Conservation (phyloP, 305 asterid genomes). For the Salvia sclarea region DNA sequence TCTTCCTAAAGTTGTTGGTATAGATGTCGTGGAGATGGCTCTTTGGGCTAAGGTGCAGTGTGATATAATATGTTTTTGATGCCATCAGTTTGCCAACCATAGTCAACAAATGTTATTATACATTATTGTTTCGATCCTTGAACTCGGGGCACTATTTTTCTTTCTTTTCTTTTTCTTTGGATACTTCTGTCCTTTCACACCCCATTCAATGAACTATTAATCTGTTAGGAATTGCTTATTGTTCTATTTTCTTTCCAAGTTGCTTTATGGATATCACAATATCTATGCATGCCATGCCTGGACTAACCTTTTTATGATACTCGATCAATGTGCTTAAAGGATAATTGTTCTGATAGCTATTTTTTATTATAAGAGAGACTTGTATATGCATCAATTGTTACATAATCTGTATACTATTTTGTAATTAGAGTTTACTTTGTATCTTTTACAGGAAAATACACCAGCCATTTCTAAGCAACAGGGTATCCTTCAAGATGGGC, state of each 20-base stretch:
- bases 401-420: constrained; percentile 2
- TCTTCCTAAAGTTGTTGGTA: constrained; percentile 90
- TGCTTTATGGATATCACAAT: constrained; percentile 7
- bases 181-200: constrained; percentile 19
- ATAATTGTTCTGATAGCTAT: constrained; percentile 6
- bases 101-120: constrained; percentile 16
- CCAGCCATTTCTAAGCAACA: constrained; percentile 62
- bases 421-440: constrained; percentile 15
- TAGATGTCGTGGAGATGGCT: constrained; percentile 87
- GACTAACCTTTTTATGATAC: constrained; percentile 22
- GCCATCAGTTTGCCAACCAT: constrained; percentile 26
- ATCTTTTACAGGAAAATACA: constrained; percentile 69
- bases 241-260: constrained; percentile 16
- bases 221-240: constrained; percentile 14
- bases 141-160: neutral
- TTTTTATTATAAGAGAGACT: neutral
- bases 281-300: constrained; percentile 16
- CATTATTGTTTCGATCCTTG: constrained; percentile 3
- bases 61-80: constrained; percentile 21
- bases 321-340: neutral
- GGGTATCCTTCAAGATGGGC: constrained; percentile 66
- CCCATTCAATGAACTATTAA: neutral
- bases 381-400: constrained; percentile 14
- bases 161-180: too few species aligned
- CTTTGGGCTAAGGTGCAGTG: constrained; percentile 92